A percentile compares a stretch with the other conserved stretches of the same genome.
Conservation (phyloP, 495 filamentous ascomycete species). For the Penicillium simplicissimum region DNA sequence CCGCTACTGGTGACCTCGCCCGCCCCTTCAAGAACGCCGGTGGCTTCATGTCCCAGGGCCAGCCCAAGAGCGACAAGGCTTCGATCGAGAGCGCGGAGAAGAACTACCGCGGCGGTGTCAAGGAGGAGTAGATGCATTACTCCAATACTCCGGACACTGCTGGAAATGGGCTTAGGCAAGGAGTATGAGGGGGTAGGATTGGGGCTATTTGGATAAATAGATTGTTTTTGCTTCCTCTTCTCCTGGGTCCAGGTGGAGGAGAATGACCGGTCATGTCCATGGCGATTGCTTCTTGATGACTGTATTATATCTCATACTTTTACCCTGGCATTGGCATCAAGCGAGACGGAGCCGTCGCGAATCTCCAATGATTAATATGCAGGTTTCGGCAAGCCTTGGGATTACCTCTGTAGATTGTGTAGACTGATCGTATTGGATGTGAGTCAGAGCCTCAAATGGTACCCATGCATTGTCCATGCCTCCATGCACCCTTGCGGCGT, state of each 20-base stretch:
- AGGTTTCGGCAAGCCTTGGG: not conserved
- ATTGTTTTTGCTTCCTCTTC: not conserved
- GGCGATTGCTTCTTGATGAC: slow-evolving; percentile 6
- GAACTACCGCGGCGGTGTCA: slow-evolving; percentile 80
- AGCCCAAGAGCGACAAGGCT: slow-evolving; percentile 94
- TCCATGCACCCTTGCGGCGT: not conserved
- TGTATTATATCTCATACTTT: slow-evolving; percentile 16
- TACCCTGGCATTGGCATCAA: slow-evolving; percentile 1
- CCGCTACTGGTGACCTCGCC: slow-evolving; percentile 89
- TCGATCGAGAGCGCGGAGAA: slow-evolving; percentile 85
- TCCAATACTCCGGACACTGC: not conserved
- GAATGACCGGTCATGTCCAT: not conserved
- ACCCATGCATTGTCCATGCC: not conserved
- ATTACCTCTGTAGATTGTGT: not conserved
- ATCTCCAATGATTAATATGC: not conserved
- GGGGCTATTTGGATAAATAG: not conserved
- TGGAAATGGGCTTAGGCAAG: not conserved
- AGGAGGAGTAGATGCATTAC: slow-evolving; percentile 72
- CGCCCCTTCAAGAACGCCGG: slow-evolving; percentile 87
- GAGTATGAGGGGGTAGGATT: not conserved
- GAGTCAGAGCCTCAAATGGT: not conserved
- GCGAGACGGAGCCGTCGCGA: not conserved
- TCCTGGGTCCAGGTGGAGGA: not conserved
- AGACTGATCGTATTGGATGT: too few relatives aligned
- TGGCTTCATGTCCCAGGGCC: slow-evolving; percentile 75